Base-by-base conservation (phyloP, 306 rosid genomes). In the Lathyrus sativus region DNA sequence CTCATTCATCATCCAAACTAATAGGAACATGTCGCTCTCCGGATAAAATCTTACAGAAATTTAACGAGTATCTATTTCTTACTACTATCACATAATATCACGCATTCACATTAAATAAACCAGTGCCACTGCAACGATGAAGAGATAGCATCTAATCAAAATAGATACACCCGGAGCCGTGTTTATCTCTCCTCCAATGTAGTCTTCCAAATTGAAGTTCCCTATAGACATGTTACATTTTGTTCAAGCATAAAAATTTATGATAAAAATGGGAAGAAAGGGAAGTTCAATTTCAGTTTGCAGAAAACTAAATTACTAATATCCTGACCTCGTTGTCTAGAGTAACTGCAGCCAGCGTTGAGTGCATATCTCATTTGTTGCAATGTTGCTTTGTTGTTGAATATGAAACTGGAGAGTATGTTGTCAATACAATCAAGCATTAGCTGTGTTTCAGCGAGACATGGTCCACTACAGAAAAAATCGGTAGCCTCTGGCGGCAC, bases 391-490 rank as follows among this genome's bases (percentile, higher is more conserved):
- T 75, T 85, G 49, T 85, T 90, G 42, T 80, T 43, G 88, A 90
- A 90, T 49, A 82, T 24, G 73, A 90, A 87, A 74, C 74, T 70
- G 2, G 89, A 82, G 11, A 87, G 67, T 24, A 80, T 48, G 38
- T 50, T 66, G 48, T 87, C 82, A 50, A 90, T 57, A 79, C 96
- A 90, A 17, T 87, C 78, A 51, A 90, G 88, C 58, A 90, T 70
- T 48, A 72, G 46, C 48, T 87, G 86, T 19, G 96, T 85, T 79
- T 90, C 96, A 3, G 69, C 17, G 12, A 87, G 66, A 78, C 96
- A 90, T 6, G 93, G 91, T 71, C 89, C 89, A 69, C 72, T 79
- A 37, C 93, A 87, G 83, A 90, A 87, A 45, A 73, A 22, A 66
- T 78, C 83, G 67, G 71, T 58, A 12, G 81, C 91, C 69, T 80